A percentile compares a stretch with the other conserved stretches of the same genome.
These are phyloP conservation scores for Tolypocladium ovalisporum DNA, from an alignment of 2,329 filamentous ascomycete species.

Conservation along the genomic window DNA sequence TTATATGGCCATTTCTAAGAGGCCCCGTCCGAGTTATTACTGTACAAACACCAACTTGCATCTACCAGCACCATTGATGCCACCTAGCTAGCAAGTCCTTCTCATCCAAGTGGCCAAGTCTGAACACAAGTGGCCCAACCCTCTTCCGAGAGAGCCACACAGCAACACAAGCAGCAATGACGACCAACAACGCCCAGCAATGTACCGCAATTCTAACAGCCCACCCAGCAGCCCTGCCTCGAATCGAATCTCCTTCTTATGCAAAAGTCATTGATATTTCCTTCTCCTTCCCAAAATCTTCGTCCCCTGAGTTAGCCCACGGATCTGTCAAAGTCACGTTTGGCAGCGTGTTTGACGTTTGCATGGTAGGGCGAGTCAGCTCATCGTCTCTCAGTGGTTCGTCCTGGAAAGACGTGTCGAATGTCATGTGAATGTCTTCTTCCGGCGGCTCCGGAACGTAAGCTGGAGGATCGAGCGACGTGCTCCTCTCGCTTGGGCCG, in stretches of 20 bases:
- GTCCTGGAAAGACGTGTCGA: slow-evolving; percentile 52
- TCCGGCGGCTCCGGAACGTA: slow-evolving; percentile 23
- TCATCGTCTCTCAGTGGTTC: slow-evolving; percentile 19
- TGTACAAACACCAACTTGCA: neutral
- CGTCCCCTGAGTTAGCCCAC: slow-evolving; percentile 59
- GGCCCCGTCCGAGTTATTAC: neutral
- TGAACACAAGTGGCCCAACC: no score
- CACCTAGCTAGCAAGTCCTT: neutral
- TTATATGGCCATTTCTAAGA: neutral
- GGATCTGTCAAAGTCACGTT: slow-evolving; percentile 45
- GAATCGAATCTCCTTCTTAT: slow-evolving; percentile 20
- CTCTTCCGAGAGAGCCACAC: neutral
- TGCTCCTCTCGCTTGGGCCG: neutral
- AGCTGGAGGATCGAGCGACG: slow-evolving; percentile 10
- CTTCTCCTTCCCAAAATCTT: slow-evolving; percentile 60
- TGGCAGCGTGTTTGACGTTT: slow-evolving; percentile 37
- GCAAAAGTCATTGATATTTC: slow-evolving; percentile 79
- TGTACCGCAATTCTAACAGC: neutral
- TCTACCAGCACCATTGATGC: neutral
- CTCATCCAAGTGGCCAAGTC: neutral
- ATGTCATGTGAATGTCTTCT: slow-evolving; percentile 57
- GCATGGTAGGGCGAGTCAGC: slow-evolving; percentile 14
- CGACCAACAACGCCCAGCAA: neutral
- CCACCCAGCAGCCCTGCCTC: neutral
- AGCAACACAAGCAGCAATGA: neutral